Conservation (phyloP, 2,329 filamentous ascomycete genomes). For the Venturia nashicola region DNA sequence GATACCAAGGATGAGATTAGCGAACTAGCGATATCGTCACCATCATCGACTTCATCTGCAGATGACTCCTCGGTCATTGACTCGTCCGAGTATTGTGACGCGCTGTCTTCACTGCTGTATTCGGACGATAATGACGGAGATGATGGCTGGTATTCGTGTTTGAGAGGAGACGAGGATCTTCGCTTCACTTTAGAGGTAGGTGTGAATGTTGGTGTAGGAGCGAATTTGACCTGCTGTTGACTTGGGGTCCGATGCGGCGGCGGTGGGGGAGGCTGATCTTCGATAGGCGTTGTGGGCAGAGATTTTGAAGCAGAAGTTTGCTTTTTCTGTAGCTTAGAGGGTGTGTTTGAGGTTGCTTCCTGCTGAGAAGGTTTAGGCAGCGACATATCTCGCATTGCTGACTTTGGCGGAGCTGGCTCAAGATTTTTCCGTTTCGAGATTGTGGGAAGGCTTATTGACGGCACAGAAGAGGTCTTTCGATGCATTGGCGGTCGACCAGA, state of each 20-base stretch:
- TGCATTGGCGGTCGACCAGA: constrained; percentile 4
- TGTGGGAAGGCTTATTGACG: constrained; percentile 31
- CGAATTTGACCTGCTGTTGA: constrained; percentile 31
- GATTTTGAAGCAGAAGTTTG: background rate
- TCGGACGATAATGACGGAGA: constrained; percentile 42
- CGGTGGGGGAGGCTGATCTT: constrained; percentile 12
- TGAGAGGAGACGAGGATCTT: constrained; percentile 80
- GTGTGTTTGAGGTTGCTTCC: constrained; percentile 4
- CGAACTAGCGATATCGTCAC: constrained; percentile 19
- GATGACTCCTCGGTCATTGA: constrained; percentile 39
- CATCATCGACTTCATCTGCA: constrained; percentile 45
- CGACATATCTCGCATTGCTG: background rate
- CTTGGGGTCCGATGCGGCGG: constrained; percentile 40
- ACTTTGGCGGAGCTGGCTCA: constrained; percentile 11
- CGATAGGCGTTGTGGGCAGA: constrained; percentile 13
- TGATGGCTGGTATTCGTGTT: constrained; percentile 93
- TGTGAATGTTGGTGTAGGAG: constrained; percentile 34
- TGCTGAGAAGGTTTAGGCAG: constrained; percentile 3
- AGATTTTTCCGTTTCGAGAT: constrained; percentile 32
- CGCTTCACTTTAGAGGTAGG: constrained; percentile 42
- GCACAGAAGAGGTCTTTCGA: constrained; percentile 30
- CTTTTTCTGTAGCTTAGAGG: constrained; percentile 13
- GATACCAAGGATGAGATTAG: constrained; percentile 1
- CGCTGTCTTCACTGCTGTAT: constrained; percentile 42
- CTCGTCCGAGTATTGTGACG: constrained; percentile 36